A percentile compares a stretch with the other conserved stretches of the same genome.
Evolutionary conservation across 148 eudicot genomes (phyloP).

Genomic region (Rheum nobile): DNA sequence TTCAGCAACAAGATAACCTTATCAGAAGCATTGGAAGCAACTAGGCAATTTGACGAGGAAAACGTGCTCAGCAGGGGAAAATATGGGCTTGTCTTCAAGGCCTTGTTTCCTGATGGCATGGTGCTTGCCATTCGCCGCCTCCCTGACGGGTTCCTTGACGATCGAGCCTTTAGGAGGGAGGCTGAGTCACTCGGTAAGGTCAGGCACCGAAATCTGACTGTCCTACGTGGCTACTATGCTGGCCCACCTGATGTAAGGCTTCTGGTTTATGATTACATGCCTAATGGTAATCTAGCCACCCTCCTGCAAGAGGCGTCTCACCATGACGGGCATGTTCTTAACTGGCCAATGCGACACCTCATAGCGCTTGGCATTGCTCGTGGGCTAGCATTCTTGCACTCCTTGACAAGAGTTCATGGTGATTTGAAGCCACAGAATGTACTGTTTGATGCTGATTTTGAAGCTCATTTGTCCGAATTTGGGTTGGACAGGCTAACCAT

Average conservation of each 20-base stretch:
- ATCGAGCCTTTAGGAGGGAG: constrained; percentile 44
- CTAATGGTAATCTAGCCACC: constrained; percentile 67
- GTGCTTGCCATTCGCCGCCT: constrained; percentile 65
- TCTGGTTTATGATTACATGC: constrained; percentile 75
- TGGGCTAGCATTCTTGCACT: constrained; percentile 51
- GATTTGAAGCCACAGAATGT: constrained; percentile 66
- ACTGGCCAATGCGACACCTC: constrained; percentile 82
- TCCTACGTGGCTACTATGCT: constrained; percentile 65
- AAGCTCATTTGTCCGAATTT: constrained; percentile 68
- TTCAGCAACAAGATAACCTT: constrained; percentile 63
- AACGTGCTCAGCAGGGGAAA: constrained; percentile 60
- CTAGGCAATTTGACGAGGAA: constrained; percentile 74
- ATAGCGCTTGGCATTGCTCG: constrained; percentile 69
- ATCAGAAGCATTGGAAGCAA: constrained; percentile 73
- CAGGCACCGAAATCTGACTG: constrained; percentile 61
- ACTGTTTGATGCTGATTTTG: constrained; percentile 71
- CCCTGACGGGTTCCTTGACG: constrained; percentile 34
- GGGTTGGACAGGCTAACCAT: constrained; percentile 41
- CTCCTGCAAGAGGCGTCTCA: constrained; percentile 70
- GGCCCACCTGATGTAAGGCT: constrained; percentile 49
- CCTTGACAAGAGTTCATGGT: constrained; percentile 40
- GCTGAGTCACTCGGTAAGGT: constrained; percentile 60
- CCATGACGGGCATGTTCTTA: constrained; percentile 71
- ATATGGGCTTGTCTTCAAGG: constrained; percentile 57
- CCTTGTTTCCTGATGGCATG: constrained; percentile 57